Evolutionary conservation across 2,329 filamentous ascomycete species (phyloP).

Genomic region (Paraphoma sp.): DNA sequence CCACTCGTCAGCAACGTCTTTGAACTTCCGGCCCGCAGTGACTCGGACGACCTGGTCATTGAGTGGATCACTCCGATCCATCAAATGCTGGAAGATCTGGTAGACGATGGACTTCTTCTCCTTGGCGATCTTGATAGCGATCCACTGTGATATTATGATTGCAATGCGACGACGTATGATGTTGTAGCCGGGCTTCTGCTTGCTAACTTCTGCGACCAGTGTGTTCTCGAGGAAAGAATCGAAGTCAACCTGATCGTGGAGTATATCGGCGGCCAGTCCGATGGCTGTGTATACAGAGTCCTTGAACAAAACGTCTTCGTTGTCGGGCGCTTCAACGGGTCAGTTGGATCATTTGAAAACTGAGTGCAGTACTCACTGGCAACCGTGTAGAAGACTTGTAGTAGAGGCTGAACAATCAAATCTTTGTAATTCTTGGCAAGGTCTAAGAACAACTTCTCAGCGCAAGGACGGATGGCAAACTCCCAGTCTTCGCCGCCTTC

Average conservation of each 20-base stretch:
- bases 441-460: slow-evolving; percentile 92
- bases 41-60: slow-evolving; percentile 94
- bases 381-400: slow-evolving; percentile 82
- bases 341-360: slow-evolving; percentile 9
- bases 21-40: slow-evolving; percentile 86
- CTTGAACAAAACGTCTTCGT: slow-evolving; percentile 79
- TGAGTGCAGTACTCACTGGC: slow-evolving; percentile 60
- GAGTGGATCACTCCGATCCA: slow-evolving; percentile 75
- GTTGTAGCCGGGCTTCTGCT: slow-evolving; percentile 71
- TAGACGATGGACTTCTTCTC: slow-evolving; percentile 77
- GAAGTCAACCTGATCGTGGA: slow-evolving; percentile 81
- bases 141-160: slow-evolving; percentile 89
- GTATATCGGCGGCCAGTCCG: slow-evolving; percentile 79
- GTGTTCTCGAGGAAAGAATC: slow-evolving; percentile 77
- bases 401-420: slow-evolving; percentile 77
- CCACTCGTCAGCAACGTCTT: slow-evolving; percentile 81
- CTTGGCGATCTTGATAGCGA: slow-evolving; percentile 75
- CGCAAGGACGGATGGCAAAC: slow-evolving; percentile 88
- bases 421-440: slow-evolving; percentile 88
- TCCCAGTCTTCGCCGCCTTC: slow-evolving; percentile 84
- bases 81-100: slow-evolving; percentile 85
- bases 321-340: slow-evolving; percentile 56
- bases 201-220: slow-evolving; percentile 79
- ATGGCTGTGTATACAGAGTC: slow-evolving; percentile 95
- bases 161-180: slow-evolving; percentile 86